Base-by-base conservation (phyloP, 257 asterid genomes). In the Petunia secreta region DNA sequence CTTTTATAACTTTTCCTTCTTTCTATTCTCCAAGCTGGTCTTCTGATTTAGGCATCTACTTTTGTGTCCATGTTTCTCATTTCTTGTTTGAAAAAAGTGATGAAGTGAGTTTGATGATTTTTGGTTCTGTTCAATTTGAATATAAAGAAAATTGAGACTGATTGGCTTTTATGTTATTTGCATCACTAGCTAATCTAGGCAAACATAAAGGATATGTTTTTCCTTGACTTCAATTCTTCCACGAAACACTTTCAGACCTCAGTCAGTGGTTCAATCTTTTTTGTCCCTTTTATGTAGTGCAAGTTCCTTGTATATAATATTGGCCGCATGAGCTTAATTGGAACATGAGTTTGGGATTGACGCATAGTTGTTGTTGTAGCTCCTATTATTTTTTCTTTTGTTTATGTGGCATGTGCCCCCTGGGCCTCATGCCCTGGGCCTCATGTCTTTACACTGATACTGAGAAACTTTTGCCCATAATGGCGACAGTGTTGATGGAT, bases 171-270 rank as follows among this genome's bases (percentile, higher is more conserved):
- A 69, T 69, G 40, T 16, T 68, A 44, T 69, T 44, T 69, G 76
- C 76, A 69, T 69, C 57, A 68, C 57, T 8, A 68, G 58, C 76
- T 69, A 69, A 44, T 69, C 39, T 69, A 69, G 76, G 58, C 58
- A 48, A 69, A 69, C 58, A 16, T 69, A 69, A 40, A 43, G 58
- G 41, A 69, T 8, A 44, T 69, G 58, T 69, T 44, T 25, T 44
- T 44, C 76, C 58, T 68, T 4, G 5, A 44, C 58, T 69, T 46
- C 76, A 69, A 69, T 69, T 41, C 76, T 43, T 69, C 40, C 16
- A 44, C 58, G 8, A 4, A 40, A 68, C 9, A 10, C 58, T 69
- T 69, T 15, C 40, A 25, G 39, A 43, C 76, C 58, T 44, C 25
- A 1, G 76, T 69, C 25, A 48, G 44, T 68, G 75, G 57, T 68